A percentile compares a stretch with the other conserved stretches of the same genome.
Conservation (phyloP, 2,329 filamentous ascomycete genomes). For the Rasamsonia emersonii region DNA sequence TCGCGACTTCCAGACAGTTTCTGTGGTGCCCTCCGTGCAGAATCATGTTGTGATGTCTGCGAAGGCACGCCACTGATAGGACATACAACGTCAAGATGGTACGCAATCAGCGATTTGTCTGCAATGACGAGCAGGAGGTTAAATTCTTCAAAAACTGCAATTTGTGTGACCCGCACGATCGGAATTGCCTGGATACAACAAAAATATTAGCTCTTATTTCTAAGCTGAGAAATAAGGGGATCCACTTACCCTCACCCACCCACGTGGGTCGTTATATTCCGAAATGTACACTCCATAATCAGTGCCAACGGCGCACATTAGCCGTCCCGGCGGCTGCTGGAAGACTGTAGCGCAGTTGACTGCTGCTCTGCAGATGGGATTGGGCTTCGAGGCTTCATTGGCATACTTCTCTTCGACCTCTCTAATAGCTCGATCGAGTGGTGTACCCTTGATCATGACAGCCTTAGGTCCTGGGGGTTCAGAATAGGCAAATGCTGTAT, state of each 20-base stretch:
- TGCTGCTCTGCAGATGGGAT: conserved; percentile 72
- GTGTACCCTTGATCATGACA: conserved; percentile 80
- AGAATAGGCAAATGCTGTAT: conserved; percentile 62
- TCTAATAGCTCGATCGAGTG: conserved; percentile 79
- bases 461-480: conserved; percentile 52
- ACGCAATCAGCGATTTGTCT: conserved; percentile 84
- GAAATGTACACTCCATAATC: conserved; percentile 90
- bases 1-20: conserved; percentile 80
- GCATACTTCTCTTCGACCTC: conserved; percentile 73
- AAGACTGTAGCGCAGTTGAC: conserved; percentile 95
- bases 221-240: not conserved
- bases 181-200: conserved; percentile 58
- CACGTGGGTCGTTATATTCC: conserved; percentile 78
- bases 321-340: conserved; percentile 66
- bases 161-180: conserved; percentile 72
- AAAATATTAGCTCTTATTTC: conserved; percentile 20
- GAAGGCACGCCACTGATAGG: conserved; percentile 39
- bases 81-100: conserved; percentile 79
- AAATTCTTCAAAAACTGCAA: conserved; percentile 92
- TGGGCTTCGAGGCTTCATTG: conserved; percentile 53
- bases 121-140: conserved; percentile 85
- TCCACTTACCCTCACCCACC: conserved; percentile 71
- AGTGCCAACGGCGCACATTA: conserved; percentile 88
- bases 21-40: conserved; percentile 75
- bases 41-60: conserved; percentile 55